phyloP scores from a whole-genome alignment of 768 basidiomycete genomes.

The Hericium erinaceus region DNA sequence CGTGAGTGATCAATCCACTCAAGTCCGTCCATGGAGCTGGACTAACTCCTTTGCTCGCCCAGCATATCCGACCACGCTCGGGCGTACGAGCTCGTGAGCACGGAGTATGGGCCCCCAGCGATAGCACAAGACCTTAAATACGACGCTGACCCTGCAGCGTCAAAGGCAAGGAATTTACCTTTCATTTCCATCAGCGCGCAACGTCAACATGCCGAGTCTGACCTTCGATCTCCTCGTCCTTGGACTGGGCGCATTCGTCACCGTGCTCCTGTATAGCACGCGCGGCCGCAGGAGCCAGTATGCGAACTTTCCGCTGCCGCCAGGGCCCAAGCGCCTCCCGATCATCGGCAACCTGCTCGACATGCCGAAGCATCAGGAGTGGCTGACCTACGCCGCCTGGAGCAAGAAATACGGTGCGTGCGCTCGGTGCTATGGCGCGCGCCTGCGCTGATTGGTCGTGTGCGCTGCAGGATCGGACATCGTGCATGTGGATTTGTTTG shows the following conservation, averaged over 20 bases:
- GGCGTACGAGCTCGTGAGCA: too few relatives aligned
- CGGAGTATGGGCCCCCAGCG: too few relatives aligned
- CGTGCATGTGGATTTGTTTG: not conserved
- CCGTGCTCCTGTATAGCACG: not conserved
- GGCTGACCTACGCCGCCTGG: slow-evolving; percentile 10
- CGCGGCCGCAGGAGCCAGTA: not conserved
- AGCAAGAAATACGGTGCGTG: slow-evolving; percentile 11
- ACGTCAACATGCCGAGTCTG: not conserved
- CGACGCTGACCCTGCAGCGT: too few relatives aligned
- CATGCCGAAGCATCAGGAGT: slow-evolving; percentile 8
- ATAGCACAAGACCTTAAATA: too few relatives aligned
- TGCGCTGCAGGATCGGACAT: not conserved
- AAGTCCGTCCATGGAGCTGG: too few relatives aligned
- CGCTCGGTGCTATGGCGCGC: not conserved
- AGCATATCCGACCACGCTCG: too few relatives aligned
- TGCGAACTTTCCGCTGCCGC: slow-evolving; percentile 5
- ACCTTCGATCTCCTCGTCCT: not conserved
- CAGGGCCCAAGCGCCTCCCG: slow-evolving; percentile 11
- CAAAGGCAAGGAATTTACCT: too few relatives aligned
- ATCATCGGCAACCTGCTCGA: slow-evolving; percentile 13
- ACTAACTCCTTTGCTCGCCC: too few relatives aligned
- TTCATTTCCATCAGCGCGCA: too few relatives aligned
- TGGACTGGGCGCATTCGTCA: not conserved
- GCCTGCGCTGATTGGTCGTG: not conserved
- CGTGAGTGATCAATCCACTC: too few relatives aligned